Conservation (phyloP, 106 monocot species). For the Dioscorea dumetorum region DNA sequence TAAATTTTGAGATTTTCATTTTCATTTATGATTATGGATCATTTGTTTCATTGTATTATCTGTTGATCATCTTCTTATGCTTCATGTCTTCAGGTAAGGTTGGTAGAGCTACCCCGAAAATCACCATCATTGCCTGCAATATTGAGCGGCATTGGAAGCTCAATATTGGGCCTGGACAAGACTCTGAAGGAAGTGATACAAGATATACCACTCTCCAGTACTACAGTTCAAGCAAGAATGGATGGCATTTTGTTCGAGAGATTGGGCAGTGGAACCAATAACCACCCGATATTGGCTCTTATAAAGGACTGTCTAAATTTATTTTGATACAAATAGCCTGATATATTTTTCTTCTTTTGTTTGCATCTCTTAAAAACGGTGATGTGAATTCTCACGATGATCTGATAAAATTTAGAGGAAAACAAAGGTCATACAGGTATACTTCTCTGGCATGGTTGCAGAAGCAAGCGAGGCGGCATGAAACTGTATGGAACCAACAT, state of each 20-base stretch:
- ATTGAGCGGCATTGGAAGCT: constrained; percentile 41
- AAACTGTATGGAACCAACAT: too few species aligned
- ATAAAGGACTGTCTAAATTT: constrained; percentile 51
- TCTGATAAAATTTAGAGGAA: too few species aligned
- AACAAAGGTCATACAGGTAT: too few species aligned
- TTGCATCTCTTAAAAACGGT: too few species aligned
- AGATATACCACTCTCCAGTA: constrained; percentile 29
- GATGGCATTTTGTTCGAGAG: constrained; percentile 72
- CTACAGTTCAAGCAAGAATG: constrained; percentile 76
- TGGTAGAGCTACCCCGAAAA: constrained; percentile 63
- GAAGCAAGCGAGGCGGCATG: too few species aligned
- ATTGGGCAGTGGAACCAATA: constrained; percentile 17
- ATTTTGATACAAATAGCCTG: constrained; percentile 11
- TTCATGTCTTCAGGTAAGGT: constrained; percentile 39
- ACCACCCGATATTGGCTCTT: constrained; percentile 34
- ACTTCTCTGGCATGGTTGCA: too few species aligned
- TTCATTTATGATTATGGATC: neutral
- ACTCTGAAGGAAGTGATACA: constrained; percentile 49
- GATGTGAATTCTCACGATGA: too few species aligned
- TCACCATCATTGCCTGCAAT: constrained; percentile 42
- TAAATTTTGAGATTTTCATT: too few species aligned
- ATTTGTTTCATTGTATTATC: neutral
- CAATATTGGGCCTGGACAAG: constrained; percentile 43
- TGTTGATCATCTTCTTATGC: neutral
- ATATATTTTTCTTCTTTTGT: too few species aligned